Evolutionary conservation across 2,329 filamentous ascomycete species (phyloP).

Genomic region (Cucurbitaria berberidis): DNA sequence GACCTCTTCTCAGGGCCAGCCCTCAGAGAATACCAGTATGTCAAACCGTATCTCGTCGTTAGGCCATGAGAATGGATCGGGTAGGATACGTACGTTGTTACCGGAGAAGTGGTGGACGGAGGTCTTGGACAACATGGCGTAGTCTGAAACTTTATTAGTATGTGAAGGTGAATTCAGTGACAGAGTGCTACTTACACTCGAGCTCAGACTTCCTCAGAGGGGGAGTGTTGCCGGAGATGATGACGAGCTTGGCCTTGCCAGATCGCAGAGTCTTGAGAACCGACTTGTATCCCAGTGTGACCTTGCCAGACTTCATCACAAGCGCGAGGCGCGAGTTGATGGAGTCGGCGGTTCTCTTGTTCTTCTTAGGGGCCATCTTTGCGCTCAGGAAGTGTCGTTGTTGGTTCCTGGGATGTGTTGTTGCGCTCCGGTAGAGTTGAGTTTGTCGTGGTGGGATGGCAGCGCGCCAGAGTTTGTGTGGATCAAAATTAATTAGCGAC

Average conservation of each 20-base stretch:
- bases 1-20: conserved; percentile 91
- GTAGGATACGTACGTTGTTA: conserved; percentile 85
- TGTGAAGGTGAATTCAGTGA: too few species aligned
- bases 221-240: conserved; percentile 94
- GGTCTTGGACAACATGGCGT: too few species aligned
- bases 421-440: conserved; percentile 43
- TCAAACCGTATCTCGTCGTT: conserved; percentile 42
- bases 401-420: conserved; percentile 39
- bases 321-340: conserved; percentile 72
- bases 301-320: conserved; percentile 75
- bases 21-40: conserved; percentile 49
- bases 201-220: conserved; percentile 98
- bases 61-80: conserved; percentile 46
- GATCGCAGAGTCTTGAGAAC: conserved; percentile 86
- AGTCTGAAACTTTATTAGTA: too few species aligned
- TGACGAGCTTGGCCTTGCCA: conserved; percentile 98
- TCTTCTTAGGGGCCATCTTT: conserved; percentile 76
- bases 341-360: conserved; percentile 83
- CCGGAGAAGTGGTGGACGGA: conserved; percentile 98
- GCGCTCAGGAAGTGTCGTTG: conserved; percentile 44
- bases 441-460: conserved; percentile 9
- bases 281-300: conserved; percentile 89
- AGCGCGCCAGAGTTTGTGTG: conserved; percentile 17
- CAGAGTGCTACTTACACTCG: too few species aligned
- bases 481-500: conserved; percentile 18